phyloP scores from a whole-genome alignment of 2,329 filamentous ascomycete species.

The Paecilomyces sp. region DNA sequence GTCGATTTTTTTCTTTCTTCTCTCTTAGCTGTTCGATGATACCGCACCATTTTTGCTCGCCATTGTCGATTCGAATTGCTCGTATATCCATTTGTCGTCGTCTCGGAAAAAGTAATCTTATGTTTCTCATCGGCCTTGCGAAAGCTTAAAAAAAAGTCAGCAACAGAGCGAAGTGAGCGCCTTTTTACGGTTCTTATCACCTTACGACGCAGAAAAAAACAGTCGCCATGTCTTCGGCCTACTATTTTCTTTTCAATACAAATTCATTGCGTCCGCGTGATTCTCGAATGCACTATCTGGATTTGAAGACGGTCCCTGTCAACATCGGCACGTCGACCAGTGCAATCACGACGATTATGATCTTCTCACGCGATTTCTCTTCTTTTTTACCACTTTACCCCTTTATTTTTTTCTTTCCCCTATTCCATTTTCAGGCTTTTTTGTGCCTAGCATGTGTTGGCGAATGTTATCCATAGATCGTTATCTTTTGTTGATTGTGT shows the following conservation, averaged over 20 bases:
- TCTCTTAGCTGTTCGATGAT: background rate
- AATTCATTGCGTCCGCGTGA: background rate
- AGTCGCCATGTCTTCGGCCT: background rate
- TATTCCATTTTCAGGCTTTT: constrained; percentile 21
- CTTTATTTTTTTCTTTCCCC: constrained; percentile 13
- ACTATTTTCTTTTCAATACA: constrained; percentile 5
- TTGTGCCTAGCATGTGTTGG: constrained; percentile 14
- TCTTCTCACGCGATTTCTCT: constrained; percentile 17
- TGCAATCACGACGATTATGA: constrained; percentile 15
- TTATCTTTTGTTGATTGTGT: constrained; percentile 19
- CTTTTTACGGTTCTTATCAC: background rate
- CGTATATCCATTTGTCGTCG: background rate
- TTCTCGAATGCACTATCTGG: constrained; percentile 2
- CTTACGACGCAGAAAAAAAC: background rate
- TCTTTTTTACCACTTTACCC: constrained; percentile 6
- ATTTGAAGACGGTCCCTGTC: constrained; percentile 7
- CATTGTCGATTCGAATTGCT: background rate
- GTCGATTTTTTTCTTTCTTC: background rate
- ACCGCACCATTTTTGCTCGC: background rate
- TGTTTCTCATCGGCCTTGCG: background rate
- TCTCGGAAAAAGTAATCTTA: background rate
- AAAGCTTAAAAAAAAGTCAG: background rate
- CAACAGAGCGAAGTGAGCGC: background rate
- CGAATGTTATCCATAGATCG: constrained; percentile 32
- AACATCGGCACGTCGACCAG: constrained; percentile 18